These are phyloP conservation scores for Dioszegia hungarica DNA, from an alignment of 768 basidiomycete species.

Conservation along the genomic window DNA sequence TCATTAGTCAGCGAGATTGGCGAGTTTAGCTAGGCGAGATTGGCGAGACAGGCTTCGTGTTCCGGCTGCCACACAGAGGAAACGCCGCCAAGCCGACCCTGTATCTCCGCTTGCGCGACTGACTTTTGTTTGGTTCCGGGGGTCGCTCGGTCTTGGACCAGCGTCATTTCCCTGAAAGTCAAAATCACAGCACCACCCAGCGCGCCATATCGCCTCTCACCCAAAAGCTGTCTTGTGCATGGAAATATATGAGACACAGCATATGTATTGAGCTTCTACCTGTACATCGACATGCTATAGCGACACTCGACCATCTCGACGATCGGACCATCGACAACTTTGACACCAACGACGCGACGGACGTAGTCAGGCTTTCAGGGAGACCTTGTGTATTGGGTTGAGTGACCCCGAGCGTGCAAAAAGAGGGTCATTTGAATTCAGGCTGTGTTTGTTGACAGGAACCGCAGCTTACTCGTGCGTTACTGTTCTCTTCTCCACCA, in stretches of 20 bases:
- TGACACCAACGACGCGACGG: too few relatives aligned
- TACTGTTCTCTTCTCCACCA: background rate
- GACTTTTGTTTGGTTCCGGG: background rate
- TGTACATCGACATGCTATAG: too few relatives aligned
- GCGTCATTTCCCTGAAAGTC: background rate
- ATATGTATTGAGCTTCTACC: too few relatives aligned
- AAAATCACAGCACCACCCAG: background rate
- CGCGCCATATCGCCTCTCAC: background rate
- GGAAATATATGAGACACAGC: too few relatives aligned
- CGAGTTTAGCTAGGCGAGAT: background rate
- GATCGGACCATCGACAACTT: too few relatives aligned
- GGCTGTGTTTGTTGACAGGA: conserved; percentile 4
- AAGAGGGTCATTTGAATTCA: background rate
- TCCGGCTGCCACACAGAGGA: too few relatives aligned
- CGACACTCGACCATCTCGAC: too few relatives aligned
- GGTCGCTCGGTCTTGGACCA: background rate
- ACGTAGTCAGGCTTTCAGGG: background rate
- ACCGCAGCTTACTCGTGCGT: background rate
- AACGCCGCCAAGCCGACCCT: background rate
- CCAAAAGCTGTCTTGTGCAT: background rate
- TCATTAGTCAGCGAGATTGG: too few relatives aligned
- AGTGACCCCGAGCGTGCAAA: background rate
- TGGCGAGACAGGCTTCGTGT: background rate
- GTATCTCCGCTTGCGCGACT: too few relatives aligned
- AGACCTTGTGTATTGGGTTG: background rate